Conservation (phyloP, 306 rosid species). For the Albizia julibrissin region DNA sequence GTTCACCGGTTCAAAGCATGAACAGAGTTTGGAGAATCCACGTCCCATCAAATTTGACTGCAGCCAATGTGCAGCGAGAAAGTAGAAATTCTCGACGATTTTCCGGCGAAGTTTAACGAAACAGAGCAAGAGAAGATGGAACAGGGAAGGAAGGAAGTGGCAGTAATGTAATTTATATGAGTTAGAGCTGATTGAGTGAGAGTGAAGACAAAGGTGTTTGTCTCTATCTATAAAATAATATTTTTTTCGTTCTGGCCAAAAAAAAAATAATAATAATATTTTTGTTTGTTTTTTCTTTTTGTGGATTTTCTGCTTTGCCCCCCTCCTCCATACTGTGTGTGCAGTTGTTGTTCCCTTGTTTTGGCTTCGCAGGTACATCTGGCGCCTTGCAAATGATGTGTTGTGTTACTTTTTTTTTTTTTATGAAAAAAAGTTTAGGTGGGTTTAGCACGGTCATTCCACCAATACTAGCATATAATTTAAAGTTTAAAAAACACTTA, state of each 20-base stretch:
- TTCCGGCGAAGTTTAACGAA: slow-evolving; percentile 41
- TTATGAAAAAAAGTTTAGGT: no score
- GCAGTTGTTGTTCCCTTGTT: neutral
- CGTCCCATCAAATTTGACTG: slow-evolving; percentile 92
- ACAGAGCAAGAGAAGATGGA: neutral
- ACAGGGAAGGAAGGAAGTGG: neutral
- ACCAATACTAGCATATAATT: no score
- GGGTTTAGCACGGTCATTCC: no score
- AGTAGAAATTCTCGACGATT: slow-evolving; percentile 35
- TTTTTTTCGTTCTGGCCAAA: no score
- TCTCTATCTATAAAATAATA: neutral
- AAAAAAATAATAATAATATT: no score
- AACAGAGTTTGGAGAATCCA: slow-evolving; percentile 67
- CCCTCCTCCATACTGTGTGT: neutral
- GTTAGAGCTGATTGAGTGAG: slow-evolving; percentile 22
- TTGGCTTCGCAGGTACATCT: neutral
- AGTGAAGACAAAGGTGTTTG: slow-evolving; percentile 22
- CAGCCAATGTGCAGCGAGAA: slow-evolving; percentile 41
- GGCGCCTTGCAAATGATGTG: slow-evolving; percentile 29
- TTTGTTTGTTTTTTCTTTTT: neutral
- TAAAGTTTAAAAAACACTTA: no score
- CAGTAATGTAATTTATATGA: neutral
- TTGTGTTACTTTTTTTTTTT: no score
- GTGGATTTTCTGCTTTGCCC: neutral
- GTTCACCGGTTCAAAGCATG: slow-evolving; percentile 69